Conservation (phyloP, 2,329 filamentous ascomycete species). For the Colletotrichum lini region DNA sequence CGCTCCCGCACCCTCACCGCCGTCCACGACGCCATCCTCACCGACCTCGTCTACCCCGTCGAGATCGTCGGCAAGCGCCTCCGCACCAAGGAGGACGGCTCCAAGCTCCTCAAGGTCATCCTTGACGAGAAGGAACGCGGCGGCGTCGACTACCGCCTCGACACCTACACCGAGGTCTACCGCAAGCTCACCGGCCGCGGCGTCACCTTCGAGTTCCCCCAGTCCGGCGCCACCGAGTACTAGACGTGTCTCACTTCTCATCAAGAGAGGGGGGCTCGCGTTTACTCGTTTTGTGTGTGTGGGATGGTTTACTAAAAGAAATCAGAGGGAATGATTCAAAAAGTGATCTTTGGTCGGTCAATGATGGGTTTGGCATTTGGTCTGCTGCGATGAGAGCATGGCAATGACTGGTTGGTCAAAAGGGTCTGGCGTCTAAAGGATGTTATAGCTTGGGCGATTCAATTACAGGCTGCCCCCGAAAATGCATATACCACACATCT, state of each 20-base stretch:
- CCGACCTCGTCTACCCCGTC: constrained; percentile 98
- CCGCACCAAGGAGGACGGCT: constrained; percentile 98
- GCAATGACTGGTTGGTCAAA: constrained; percentile 46
- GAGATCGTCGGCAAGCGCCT: constrained; percentile 99
- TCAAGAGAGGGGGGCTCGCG: constrained; percentile 30
- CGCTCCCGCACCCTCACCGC: constrained; percentile 97
- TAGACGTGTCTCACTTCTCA: constrained; percentile 59
- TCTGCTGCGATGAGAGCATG: constrained; percentile 42
- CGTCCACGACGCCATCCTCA: constrained; percentile 98
- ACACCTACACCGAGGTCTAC: constrained; percentile 99
- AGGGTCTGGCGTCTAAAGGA: constrained; percentile 66
- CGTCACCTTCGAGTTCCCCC: constrained; percentile 99
- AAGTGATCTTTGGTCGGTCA: constrained; percentile 44
- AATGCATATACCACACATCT: constrained; percentile 53
- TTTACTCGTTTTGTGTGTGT: constrained; percentile 31
- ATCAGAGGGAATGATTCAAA: not conserved
- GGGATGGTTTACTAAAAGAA: constrained; percentile 23
- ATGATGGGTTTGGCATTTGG: constrained; percentile 42
- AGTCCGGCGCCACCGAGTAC: constrained; percentile 83
- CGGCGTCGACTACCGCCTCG: constrained; percentile 98
- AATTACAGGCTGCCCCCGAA: constrained; percentile 56
- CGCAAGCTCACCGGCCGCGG: constrained; percentile 95
- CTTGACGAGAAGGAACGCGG: constrained; percentile 99
- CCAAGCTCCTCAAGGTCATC: constrained; percentile 98
- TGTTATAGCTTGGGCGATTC: constrained; percentile 61